phyloP scores from a whole-genome alignment of 73 alveolate species.

The Blepharisma japonicum region DNA sequence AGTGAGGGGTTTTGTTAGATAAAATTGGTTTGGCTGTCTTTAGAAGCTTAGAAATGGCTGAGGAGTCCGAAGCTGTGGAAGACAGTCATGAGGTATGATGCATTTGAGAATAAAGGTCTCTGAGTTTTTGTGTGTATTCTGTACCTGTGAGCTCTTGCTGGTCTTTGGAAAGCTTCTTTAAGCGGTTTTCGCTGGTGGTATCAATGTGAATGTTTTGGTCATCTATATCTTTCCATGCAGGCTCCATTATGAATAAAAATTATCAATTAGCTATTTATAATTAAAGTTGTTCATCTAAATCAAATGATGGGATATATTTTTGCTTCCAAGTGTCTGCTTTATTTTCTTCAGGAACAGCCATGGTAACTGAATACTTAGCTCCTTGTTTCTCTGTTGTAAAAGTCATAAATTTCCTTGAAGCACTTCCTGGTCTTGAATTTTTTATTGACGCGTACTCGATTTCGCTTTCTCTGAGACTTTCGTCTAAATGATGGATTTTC shows the following conservation, averaged over 20 bases:
- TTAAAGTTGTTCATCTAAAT: no score
- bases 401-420: no score
- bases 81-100: constrained; percentile 1
- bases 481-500: no score
- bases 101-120: background rate
- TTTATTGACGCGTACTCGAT: no score
- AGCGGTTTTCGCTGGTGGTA: constrained; percentile 31
- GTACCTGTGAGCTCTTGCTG: constrained; percentile 30
- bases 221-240: constrained; percentile 32
- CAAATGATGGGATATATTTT: no score
- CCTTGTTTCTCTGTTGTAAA: no score
- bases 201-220: constrained; percentile 19
- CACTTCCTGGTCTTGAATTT: no score
- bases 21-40: constrained; percentile 32
- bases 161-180: constrained; percentile 44
- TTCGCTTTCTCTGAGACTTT: no score
- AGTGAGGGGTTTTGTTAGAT: constrained; percentile 26
- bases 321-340: no score
- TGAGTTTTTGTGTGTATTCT: constrained; percentile 5
- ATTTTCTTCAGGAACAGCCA: no score
- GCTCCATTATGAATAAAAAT: background rate
- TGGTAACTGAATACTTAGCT: no score
- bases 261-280: no score
- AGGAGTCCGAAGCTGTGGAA: constrained; percentile 27
- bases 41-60: constrained; percentile 31